Conservation (phyloP, 2,329 filamentous ascomycete genomes). For the Pseudogymnoascus sp. region DNA sequence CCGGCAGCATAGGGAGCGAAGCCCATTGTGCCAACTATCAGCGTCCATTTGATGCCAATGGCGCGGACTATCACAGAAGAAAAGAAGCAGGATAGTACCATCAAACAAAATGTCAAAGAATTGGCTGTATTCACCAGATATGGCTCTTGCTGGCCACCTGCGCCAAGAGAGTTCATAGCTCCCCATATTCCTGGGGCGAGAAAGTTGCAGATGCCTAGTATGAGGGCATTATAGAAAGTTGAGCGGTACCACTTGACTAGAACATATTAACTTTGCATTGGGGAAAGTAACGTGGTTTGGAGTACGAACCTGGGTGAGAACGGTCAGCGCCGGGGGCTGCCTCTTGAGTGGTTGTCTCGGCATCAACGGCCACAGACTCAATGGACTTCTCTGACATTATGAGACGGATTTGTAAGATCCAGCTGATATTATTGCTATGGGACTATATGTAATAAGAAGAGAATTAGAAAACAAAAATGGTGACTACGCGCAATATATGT, state of each 20-base stretch:
- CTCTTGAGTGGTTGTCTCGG: background rate
- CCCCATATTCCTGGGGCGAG: conserved; percentile 63
- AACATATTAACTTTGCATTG: background rate
- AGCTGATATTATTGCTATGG: background rate
- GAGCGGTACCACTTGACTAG: conserved; percentile 56
- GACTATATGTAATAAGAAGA: background rate
- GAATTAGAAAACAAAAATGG: background rate
- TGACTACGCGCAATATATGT: background rate
- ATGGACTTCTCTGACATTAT: conserved; percentile 5
- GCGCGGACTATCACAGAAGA: conserved; percentile 54
- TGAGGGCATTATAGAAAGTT: conserved; percentile 63
- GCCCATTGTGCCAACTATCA: conserved; percentile 64
- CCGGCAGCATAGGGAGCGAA: conserved; percentile 65
- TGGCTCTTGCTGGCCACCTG: conserved; percentile 56
- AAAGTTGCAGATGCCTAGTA: conserved; percentile 63
- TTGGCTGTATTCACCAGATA: conserved; percentile 60
- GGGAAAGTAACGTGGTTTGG: conserved; percentile 38
- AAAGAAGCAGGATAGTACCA: conserved; percentile 63
- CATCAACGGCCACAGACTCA: background rate
- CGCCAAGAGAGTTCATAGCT: conserved; percentile 65
- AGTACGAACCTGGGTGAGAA: background rate
- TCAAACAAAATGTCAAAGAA: conserved; percentile 61
- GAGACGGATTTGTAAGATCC: background rate
- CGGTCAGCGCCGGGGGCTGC: background rate
- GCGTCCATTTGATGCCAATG: conserved; percentile 60